Evolutionary conservation across 2,329 filamentous ascomycete genomes (phyloP), one percentile per base, ranked within the genome.

Genomic region (Thelonectria discophora): DNA sequence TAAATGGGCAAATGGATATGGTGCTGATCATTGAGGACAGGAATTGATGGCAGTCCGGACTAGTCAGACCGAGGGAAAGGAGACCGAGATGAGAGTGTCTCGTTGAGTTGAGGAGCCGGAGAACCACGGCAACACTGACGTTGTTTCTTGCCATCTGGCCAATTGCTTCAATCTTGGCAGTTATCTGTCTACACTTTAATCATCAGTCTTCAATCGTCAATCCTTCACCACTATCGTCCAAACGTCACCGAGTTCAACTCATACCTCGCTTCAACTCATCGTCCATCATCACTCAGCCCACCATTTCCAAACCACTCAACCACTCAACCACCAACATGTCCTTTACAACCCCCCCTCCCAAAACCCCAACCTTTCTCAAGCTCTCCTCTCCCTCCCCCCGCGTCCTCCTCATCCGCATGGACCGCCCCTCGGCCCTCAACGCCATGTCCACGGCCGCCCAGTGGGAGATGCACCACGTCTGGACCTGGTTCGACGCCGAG

Each of bases 401-500:
- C 58, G 79, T 84, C 54, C 76, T 86, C 13, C 78, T 84, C 57
- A 78, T 86, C 18, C 83, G 82, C 53, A 84, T 85, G 67, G 81
- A 84, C 63, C 79, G 81, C 12, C 78, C 80, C 20, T 73, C 73
- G 51, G 76, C 76, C 47, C 80, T 83, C 76, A 85, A 85, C 69
- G 78, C 63, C 11, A 65, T 65, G 60, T 63, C 63, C 18, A 63
- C 60, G 15, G 37, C 60, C 30, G 63, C 53, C 3, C 63, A 60
- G 47, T 65, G 59, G 60, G 63, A 65, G 34, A 63, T 65, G 60
- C 57, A 65, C 50, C 46, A 54, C 1, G 60, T 86, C 0, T 83
- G 83, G 66, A 78, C 79, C 42, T 86, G 83, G 83, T 85, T 84
- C 66, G 84, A 86, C 68, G 71, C 73, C 7, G 81, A 84, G 68